Evolutionary conservation across 306 rosid species (phyloP).

Genomic region (Cicer bijugum): DNA sequence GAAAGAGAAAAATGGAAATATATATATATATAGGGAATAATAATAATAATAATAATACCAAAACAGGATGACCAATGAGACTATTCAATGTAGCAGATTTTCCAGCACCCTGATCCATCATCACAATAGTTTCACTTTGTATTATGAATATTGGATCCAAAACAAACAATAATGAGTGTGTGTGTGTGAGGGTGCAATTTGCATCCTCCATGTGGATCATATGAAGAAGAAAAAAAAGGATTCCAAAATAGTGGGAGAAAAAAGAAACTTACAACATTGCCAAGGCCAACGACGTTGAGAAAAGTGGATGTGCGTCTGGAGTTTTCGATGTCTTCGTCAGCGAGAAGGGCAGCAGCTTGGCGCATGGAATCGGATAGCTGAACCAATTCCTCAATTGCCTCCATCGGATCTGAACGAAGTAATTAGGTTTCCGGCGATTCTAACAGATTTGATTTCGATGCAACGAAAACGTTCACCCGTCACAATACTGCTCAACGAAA

Average conservation of each 20-base stretch:
- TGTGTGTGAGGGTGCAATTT: not conserved
- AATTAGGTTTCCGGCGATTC: conserved; percentile 51
- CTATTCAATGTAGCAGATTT: conserved; percentile 93
- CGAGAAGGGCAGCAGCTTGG: conserved; percentile 85
- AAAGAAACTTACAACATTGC: conserved; percentile 82
- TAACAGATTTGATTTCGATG: not conserved
- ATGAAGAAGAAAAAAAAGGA: not conserved
- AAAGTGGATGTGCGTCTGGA: conserved; percentile 82
- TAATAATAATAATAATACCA: conserved; percentile 54
- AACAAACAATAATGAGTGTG: not conserved
- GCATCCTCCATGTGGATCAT: not conserved
- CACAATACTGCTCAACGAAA: no score
- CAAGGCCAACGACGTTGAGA: conserved; percentile 85
- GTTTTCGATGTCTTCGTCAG: conserved; percentile 88
- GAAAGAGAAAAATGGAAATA: no score
- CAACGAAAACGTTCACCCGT: not conserved
- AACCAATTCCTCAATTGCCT: conserved; percentile 82
- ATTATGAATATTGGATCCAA: conserved; percentile 32
- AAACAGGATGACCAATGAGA: conserved; percentile 94
- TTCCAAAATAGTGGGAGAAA: not conserved
- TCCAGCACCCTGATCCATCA: conserved; percentile 78
- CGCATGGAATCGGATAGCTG: conserved; percentile 94
- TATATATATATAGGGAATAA: not conserved
- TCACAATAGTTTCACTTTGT: not conserved
- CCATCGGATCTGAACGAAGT: conserved; percentile 61